phyloP scores from a whole-genome alignment of 1,139 yeast genomes.

The Saccharomyces pastorianus region DNA sequence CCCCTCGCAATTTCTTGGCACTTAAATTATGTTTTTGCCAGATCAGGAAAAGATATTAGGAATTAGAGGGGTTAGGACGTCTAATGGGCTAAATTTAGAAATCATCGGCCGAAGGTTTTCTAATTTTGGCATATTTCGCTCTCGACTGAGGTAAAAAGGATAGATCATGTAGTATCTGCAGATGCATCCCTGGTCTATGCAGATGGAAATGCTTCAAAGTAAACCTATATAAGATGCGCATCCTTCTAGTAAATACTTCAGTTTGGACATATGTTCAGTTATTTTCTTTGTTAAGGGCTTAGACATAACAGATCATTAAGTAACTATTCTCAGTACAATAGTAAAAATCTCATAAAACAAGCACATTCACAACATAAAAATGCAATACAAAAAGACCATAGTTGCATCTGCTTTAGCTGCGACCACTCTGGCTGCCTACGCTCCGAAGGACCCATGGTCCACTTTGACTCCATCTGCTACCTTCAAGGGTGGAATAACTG shows the following conservation, averaged over 20 bases:
- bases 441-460: slow-evolving; percentile 66
- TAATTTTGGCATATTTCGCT: not conserved
- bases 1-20: slow-evolving; percentile 1
- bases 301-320: not conserved
- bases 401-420: slow-evolving; percentile 39
- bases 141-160: not conserved
- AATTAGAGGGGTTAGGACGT: not conserved
- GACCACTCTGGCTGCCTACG: slow-evolving; percentile 50
- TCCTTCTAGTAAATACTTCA: not conserved
- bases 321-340: not conserved
- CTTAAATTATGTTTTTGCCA: not conserved
- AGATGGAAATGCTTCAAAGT: not conserved
- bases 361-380: slow-evolving; percentile 6
- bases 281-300: no score
- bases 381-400: slow-evolving; percentile 35
- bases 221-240: not conserved
- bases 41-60: not conserved
- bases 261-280: no score
- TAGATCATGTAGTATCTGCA: not conserved
- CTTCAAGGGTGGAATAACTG: slow-evolving; percentile 50
- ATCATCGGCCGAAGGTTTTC: not conserved
- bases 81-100: not conserved
- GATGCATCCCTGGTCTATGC: not conserved
- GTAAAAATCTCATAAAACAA: not conserved
- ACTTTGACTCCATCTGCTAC: slow-evolving; percentile 58